Percentiles rank a stretch among this genome's conserved stretches.
These are phyloP conservation scores for Phytophthora pini DNA, from an alignment of 352 stramenopile genomes.

Conservation along the genomic window DNA sequence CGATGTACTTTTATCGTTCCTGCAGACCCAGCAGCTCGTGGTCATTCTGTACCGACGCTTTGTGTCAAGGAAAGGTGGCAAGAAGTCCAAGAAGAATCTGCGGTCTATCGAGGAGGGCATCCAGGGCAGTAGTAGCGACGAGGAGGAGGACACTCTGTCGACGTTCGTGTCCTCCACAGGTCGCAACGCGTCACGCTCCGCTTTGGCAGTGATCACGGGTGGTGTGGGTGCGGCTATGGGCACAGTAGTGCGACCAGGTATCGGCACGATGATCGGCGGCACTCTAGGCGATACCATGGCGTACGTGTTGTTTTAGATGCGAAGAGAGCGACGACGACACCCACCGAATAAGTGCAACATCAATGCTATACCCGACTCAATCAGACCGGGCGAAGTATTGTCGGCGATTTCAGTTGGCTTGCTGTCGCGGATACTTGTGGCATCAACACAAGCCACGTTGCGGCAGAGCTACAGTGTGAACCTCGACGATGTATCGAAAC, in stretches of 20 bases:
- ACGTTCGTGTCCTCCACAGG: constrained; percentile 60
- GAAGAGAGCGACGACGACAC: constrained; percentile 1
- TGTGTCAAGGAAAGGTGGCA: constrained; percentile 42
- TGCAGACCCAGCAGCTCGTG: constrained; percentile 72
- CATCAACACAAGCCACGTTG: constrained; percentile 12
- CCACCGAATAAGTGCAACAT: constrained; percentile 28
- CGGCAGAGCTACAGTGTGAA: constrained; percentile 18
- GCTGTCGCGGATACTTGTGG: constrained; percentile 11
- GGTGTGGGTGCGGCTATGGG: constrained; percentile 73
- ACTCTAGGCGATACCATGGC: constrained; percentile 82
- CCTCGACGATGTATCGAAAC: constrained; percentile 15
- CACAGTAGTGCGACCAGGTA: constrained; percentile 72
- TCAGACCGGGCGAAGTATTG: neutral
- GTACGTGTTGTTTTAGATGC: constrained; percentile 69
- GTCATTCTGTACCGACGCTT: constrained; percentile 77
- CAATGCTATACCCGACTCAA: constrained; percentile 28
- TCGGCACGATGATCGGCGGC: constrained; percentile 81
- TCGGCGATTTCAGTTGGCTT: neutral
- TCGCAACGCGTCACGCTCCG: constrained; percentile 70
- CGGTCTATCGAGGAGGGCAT: constrained; percentile 40
- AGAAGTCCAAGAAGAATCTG: constrained; percentile 48
- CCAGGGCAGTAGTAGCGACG: constrained; percentile 40
- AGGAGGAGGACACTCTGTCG: constrained; percentile 37
- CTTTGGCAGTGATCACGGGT: constrained; percentile 70
- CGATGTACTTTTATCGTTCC: constrained; percentile 1